These are phyloP conservation scores for Lipomyces mesembrius DNA, from an alignment of 805 yeast species.

Conservation along the genomic window DNA sequence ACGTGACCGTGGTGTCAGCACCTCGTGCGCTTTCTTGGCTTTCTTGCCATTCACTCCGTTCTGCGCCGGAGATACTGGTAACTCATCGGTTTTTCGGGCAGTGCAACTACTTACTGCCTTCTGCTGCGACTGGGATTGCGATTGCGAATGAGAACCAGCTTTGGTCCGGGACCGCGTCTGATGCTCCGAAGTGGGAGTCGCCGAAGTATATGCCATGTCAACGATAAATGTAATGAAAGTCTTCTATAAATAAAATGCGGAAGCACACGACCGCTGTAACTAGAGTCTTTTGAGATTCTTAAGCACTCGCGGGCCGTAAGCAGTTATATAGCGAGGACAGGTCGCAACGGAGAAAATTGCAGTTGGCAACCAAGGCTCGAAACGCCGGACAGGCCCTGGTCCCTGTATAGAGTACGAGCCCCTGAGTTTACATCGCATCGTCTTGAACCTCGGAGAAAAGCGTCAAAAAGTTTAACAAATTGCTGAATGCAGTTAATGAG, in stretches of 20 bases:
- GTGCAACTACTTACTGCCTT: background rate
- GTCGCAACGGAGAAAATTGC: background rate
- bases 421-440: background rate
- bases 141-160: background rate
- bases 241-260: background rate
- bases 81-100: background rate
- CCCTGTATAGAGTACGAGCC: background rate
- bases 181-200: background rate
- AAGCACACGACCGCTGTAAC: background rate
- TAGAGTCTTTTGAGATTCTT: background rate
- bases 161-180: constrained; percentile 5
- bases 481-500: too few species aligned
- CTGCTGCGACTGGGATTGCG: background rate
- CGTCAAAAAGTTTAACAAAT: too few species aligned
- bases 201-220: constrained; percentile 1
- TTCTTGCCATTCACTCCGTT: background rate
- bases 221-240: background rate
- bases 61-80: background rate
- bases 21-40: background rate
- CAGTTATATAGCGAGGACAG: background rate
- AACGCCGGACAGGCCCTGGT: background rate
- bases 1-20: constrained; percentile 39
- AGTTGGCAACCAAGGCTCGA: background rate
- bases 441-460: too few species aligned
- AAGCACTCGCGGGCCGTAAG: background rate